These are phyloP conservation scores for bread wheat (Triticum aestivum) DNA, from an alignment of 176 grass and related monocot species.

Conservation along the genomic window IWGSC_CS_RefSeq_v2.1 NC_057804.1:598775203-598775702, in stretches of 20 bases:
- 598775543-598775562: too few species aligned
- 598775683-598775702: too few species aligned
- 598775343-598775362: too few species aligned
- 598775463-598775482: not conserved
- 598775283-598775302: not conserved
- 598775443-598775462: not conserved
- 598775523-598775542: too few species aligned
- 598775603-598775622: too few species aligned
- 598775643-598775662: too few species aligned
- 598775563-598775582: too few species aligned
- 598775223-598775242: not conserved
- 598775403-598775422: not conserved
- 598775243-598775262: not conserved
- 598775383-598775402: not conserved
- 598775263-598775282: not conserved
- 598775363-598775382: not conserved
- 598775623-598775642: too few species aligned
- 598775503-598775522: not conserved
- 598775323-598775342: too few species aligned
- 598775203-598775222: too few species aligned
- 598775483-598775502: not conserved
- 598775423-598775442: not conserved
- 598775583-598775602: too few species aligned
- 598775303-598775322: not conserved
- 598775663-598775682: too few species aligned